Conservation (phyloP, 805 yeast species). For the Wickerhamiella kazuoi region DNA sequence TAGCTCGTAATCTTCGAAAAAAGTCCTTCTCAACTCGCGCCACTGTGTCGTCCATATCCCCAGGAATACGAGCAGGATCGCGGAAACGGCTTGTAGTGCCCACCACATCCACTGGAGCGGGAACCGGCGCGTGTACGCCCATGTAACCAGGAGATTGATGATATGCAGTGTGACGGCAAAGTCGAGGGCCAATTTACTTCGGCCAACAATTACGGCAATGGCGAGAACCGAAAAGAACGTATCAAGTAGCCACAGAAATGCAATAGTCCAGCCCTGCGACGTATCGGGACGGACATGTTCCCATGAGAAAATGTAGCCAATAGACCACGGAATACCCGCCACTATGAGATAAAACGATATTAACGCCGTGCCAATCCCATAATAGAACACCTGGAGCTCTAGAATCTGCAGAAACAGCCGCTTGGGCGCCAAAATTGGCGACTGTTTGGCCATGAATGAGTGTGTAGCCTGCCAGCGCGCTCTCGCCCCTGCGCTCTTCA, state of each 20-base stretch:
- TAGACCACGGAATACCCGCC: constrained; percentile 49
- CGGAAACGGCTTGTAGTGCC: constrained; percentile 53
- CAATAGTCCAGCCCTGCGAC: constrained; percentile 61
- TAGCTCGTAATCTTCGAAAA: constrained; percentile 48
- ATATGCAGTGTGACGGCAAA: constrained; percentile 88
- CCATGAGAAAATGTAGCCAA: constrained; percentile 72
- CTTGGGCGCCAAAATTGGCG: constrained; percentile 37
- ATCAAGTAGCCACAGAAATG: constrained; percentile 65
- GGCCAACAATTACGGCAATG: constrained; percentile 72
- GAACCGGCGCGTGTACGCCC: constrained; percentile 44
- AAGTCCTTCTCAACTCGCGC: constrained; percentile 77
- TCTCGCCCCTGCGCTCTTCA: too few relatives aligned
- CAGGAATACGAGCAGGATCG: constrained; percentile 49
- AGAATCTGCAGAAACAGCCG: constrained; percentile 55
- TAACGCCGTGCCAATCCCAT: constrained; percentile 47
- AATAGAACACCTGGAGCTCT: constrained; percentile 61
- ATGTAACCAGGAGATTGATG: constrained; percentile 52
- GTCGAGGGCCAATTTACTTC: constrained; percentile 90
- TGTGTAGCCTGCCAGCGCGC: too few relatives aligned
- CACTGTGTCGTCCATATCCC: constrained; percentile 87
- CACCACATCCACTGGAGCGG: constrained; percentile 74
- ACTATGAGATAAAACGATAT: constrained; percentile 49
- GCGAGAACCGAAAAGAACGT: constrained; percentile 68
- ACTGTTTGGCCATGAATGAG: constrained; percentile 10
- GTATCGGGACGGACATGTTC: constrained; percentile 51